Evolutionary conservation across 148 eudicot genomes (phyloP).

Genomic region (Rhododendron mucronatum): DNA sequence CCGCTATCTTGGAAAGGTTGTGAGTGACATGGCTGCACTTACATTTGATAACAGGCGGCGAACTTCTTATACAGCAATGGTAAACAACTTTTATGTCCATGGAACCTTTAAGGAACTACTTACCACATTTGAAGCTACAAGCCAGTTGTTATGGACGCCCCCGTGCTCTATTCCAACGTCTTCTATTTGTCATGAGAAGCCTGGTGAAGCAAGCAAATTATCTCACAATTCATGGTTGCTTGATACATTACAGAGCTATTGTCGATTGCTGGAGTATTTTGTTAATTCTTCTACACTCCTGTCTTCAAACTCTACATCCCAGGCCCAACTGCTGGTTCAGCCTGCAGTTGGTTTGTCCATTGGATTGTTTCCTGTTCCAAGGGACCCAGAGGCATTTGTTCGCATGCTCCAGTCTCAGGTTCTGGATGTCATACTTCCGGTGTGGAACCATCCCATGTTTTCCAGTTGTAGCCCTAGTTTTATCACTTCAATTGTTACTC

Average conservation of each 20-base stretch:
- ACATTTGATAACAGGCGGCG: conserved; percentile 82
- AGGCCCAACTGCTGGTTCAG: conserved; percentile 89
- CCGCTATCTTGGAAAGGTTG: conserved; percentile 91
- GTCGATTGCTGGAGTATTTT: conserved; percentile 81
- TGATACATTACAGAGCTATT: conserved; percentile 78
- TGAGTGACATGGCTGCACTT: conserved; percentile 82
- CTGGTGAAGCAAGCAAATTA: conserved; percentile 48
- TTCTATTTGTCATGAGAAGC: conserved; percentile 37
- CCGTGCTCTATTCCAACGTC: conserved; percentile 48
- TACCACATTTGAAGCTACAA: conserved; percentile 95
- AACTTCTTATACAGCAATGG: conserved; percentile 64
- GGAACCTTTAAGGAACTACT: conserved; percentile 93
- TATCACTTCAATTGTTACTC: conserved; percentile 57
- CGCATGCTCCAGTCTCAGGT: conserved; percentile 94
- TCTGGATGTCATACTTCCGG: conserved; percentile 89
- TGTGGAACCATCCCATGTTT: conserved; percentile 93
- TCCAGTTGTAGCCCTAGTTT: conserved; percentile 66
- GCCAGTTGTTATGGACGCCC: conserved; percentile 81
- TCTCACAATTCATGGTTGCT: conserved; percentile 71
- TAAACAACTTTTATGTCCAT: conserved; percentile 83
- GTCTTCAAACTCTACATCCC: conserved; percentile 71
- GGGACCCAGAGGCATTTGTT: conserved; percentile 87
- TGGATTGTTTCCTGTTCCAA: conserved; percentile 96
- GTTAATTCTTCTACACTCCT: conserved; percentile 78
- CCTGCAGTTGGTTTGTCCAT: conserved; percentile 95